Conservation (phyloP, 306 rosid species). For the Prunus campanulata region DNA sequence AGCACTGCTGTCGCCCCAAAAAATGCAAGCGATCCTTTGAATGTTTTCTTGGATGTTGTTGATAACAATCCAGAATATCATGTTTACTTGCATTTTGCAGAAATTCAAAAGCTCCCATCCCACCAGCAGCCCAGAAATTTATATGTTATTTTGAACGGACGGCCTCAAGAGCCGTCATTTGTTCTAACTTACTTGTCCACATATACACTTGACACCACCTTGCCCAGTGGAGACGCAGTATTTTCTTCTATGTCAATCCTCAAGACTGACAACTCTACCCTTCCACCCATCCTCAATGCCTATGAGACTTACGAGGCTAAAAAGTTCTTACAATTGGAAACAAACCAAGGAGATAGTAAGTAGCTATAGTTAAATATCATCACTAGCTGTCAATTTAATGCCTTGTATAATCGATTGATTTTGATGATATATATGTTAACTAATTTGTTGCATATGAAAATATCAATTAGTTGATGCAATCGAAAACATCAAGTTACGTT, state of each 20-base stretch:
- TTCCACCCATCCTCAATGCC: slow-evolving; percentile 52
- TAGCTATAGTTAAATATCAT: not conserved
- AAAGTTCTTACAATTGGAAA: not conserved
- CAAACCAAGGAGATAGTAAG: not conserved
- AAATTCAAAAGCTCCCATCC: slow-evolving; percentile 19
- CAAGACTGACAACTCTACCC: slow-evolving; percentile 17
- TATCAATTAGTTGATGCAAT: slow-evolving; percentile 38
- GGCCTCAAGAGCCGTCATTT: not conserved
- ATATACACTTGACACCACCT: not conserved
- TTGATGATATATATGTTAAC: no score
- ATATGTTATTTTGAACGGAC: slow-evolving; percentile 8
- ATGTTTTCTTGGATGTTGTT: not conserved
- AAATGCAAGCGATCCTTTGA: not conserved
- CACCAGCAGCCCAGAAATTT: slow-evolving; percentile 18
- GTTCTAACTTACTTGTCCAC: slow-evolving; percentile 25
- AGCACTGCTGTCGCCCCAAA: slow-evolving; percentile 7
- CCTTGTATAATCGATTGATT: not conserved
- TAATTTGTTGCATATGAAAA: not conserved
- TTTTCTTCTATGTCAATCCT: not conserved
- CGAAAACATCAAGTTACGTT: not conserved
- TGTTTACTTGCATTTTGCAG: slow-evolving; percentile 32
- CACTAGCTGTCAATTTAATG: not conserved
- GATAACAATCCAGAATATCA: not conserved
- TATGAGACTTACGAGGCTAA: slow-evolving; percentile 20
- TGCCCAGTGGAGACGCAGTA: not conserved